These are phyloP conservation scores for Trypanosoma cruzi DNA, from an alignment of 208 protist genomes.

Conservation along the genomic window DNA sequence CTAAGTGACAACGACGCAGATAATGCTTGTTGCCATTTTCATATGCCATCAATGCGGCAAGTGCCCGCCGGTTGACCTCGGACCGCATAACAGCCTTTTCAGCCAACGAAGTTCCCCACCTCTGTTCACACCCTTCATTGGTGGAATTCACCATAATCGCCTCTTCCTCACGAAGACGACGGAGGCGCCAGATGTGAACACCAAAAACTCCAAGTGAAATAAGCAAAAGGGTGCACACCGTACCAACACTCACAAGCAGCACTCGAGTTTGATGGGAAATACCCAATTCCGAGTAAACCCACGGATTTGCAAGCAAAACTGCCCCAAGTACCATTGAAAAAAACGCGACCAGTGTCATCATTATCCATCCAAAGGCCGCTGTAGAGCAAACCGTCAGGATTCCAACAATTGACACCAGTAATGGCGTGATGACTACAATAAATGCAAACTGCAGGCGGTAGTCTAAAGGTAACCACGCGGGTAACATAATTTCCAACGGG, in stretches of 20 bases:
- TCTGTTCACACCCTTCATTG: slow-evolving; percentile 24
- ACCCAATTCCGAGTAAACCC: slow-evolving; percentile 17
- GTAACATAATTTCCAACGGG: slow-evolving; percentile 37
- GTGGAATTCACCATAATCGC: slow-evolving; percentile 11
- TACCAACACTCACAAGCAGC: slow-evolving; percentile 32
- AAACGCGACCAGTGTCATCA: slow-evolving; percentile 35
- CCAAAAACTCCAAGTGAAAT: slow-evolving; percentile 28
- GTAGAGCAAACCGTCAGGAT: slow-evolving; percentile 50
- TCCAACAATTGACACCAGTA: slow-evolving; percentile 51
- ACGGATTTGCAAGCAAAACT: slow-evolving; percentile 34
- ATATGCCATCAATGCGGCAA: slow-evolving; percentile 41
- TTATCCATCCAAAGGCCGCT: slow-evolving; percentile 43
- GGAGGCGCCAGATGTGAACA: slow-evolving; percentile 16
- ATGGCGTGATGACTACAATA: slow-evolving; percentile 42
- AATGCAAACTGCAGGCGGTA: slow-evolving; percentile 56
- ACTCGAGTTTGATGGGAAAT: slow-evolving; percentile 13
- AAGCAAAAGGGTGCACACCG: slow-evolving; percentile 33
- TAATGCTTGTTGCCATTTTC: slow-evolving; percentile 20
- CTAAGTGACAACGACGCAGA: slow-evolving; percentile 28
- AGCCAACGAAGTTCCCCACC: slow-evolving; percentile 25
- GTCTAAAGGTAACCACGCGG: slow-evolving; percentile 67
- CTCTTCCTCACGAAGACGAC: slow-evolving; percentile 27
- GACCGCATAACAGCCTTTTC: slow-evolving; percentile 53
- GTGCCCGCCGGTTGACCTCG: slow-evolving; percentile 37
- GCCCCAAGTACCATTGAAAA: slow-evolving; percentile 64